Evolutionary conservation across 116 monocot genomes (phyloP), one percentile per base, ranked within the genome.

Genomic region (Papilionanthe hybrid): DNA sequence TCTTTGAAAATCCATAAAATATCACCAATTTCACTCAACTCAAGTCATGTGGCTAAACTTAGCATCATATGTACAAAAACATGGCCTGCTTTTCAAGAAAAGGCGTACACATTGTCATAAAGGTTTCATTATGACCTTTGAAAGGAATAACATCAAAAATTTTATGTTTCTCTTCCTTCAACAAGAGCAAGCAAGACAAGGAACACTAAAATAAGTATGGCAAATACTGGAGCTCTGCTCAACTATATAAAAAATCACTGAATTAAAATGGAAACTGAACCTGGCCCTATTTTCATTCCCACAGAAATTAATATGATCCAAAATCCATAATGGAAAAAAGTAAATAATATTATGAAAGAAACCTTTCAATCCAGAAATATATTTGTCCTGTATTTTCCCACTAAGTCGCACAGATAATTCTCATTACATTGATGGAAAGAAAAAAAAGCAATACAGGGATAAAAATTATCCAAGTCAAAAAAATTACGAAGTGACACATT

Each of bases 121-220:
- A 20, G 5, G 27, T 6, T 66, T 66, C 7, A 66, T 66, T 66
- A 8, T 66, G n/a, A 66, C 10, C 10, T 28, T 69, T 12, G 13
- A 69, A 69, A 69, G 17, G 32, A 69, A 69, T 69, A 32, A 15
- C 69, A 69, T 69, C 10, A 53, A 11, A 69, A 69, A 32, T 69
- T 11, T 25, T 69, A 69, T 10, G 4, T 69, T 32, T 32, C 53
- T 53, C 53, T 53, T 17, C 53, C 53, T 53, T 4, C 53, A 13
- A 53, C 53, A 53, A 53, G 17, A 53, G 17, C 53, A 17, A 5
- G 53, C 53, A 5, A 15, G 13, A 53, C 53, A 53, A 53, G 17
- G 15, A 53, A 53, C 53, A 53, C 53, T 53, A 17, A 13, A 53
- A 18, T 53, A 4, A 53, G 53, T 53, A 13, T 13, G 17, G 53